Conservation (phyloP, 2,329 filamentous ascomycete genomes). For the Calonectria leucothoes region DNA sequence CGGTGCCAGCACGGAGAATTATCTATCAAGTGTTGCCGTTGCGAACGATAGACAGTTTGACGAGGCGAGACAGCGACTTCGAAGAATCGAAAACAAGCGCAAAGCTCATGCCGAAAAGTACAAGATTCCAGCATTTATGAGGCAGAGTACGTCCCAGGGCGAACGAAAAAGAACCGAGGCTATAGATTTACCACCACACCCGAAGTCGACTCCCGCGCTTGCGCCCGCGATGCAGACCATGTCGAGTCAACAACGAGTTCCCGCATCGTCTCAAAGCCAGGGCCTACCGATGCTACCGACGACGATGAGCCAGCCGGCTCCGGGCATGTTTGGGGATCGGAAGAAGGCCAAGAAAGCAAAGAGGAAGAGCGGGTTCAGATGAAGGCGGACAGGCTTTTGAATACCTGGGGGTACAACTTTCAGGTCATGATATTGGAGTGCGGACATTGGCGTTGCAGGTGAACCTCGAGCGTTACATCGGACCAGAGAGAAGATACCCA, state of each 20-base stretch:
- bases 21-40: slow-evolving; percentile 52
- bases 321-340: slow-evolving; percentile 60
- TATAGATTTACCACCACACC: slow-evolving; percentile 26
- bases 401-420: background rate
- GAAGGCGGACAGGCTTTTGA: background rate
- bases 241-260: slow-evolving; percentile 50
- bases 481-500: background rate
- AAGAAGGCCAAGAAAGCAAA: slow-evolving; percentile 57
- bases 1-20: slow-evolving; percentile 48
- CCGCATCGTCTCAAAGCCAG: slow-evolving; percentile 50
- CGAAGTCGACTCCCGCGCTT: slow-evolving; percentile 26
- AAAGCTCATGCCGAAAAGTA: slow-evolving; percentile 50
- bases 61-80: slow-evolving; percentile 47
- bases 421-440: background rate
- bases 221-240: slow-evolving; percentile 42
- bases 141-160: slow-evolving; percentile 38
- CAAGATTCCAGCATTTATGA: slow-evolving; percentile 44
- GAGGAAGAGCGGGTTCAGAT: slow-evolving; percentile 56
- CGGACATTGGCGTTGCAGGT: background rate
- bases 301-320: slow-evolving; percentile 59
- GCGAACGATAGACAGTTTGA: slow-evolving; percentile 51
- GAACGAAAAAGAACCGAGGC: slow-evolving; percentile 24
- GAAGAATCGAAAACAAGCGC: slow-evolving; percentile 47
- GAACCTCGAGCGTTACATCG: background rate
- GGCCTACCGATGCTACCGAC: slow-evolving; percentile 42